Percentiles rank a stretch among this genome's conserved stretches.
Evolutionary conservation across 768 basidiomycete genomes (phyloP).

Genomic region (Botryobasidium botryosum): DNA sequence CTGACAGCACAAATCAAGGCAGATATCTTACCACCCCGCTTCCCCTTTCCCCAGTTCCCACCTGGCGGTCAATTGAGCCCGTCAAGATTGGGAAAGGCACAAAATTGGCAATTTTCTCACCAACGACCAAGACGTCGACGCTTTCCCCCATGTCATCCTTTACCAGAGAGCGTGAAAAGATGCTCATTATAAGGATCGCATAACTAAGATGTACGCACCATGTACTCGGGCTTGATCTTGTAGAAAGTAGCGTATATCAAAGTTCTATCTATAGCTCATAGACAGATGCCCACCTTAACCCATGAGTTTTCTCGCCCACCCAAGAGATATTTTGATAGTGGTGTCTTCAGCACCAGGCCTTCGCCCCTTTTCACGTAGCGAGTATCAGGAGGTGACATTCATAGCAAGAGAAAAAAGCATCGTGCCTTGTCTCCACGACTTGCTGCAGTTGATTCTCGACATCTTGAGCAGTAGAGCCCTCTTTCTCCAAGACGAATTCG

Average conservation of each 20-base stretch:
- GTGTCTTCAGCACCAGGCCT: slow-evolving; percentile 84
- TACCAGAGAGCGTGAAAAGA: not conserved
- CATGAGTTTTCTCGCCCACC: slow-evolving; percentile 84
- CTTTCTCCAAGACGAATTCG: slow-evolving; percentile 56
- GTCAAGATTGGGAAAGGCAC: not conserved
- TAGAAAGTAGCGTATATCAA: not conserved
- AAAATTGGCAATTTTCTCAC: slow-evolving; percentile 17
- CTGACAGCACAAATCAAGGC: slow-evolving; percentile 78
- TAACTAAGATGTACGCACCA: slow-evolving; percentile 30
- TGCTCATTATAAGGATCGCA: not conserved
- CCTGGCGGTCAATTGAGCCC: slow-evolving; percentile 25
- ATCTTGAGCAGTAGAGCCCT: slow-evolving; percentile 66
- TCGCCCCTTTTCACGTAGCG: slow-evolving; percentile 43
- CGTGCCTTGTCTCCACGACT: slow-evolving; percentile 48
- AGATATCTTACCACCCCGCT: slow-evolving; percentile 76
- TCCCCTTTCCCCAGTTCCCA: slow-evolving; percentile 77
- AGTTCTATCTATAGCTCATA: not conserved
- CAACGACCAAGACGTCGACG: slow-evolving; percentile 80
- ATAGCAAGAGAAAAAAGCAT: not conserved
- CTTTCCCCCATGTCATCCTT: slow-evolving; percentile 88
- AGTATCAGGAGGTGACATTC: not conserved
- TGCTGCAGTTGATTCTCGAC: slow-evolving; percentile 66
- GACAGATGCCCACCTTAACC: slow-evolving; percentile 52
- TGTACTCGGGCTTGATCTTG: slow-evolving; percentile 78
- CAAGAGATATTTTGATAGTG: slow-evolving; percentile 57